Percentiles rank a stretch among this genome's conserved stretches.
Conservation (phyloP, 225 moss, liverwort and hornwort species). For the Bryoerythrophyllum caledonicum region DNA sequence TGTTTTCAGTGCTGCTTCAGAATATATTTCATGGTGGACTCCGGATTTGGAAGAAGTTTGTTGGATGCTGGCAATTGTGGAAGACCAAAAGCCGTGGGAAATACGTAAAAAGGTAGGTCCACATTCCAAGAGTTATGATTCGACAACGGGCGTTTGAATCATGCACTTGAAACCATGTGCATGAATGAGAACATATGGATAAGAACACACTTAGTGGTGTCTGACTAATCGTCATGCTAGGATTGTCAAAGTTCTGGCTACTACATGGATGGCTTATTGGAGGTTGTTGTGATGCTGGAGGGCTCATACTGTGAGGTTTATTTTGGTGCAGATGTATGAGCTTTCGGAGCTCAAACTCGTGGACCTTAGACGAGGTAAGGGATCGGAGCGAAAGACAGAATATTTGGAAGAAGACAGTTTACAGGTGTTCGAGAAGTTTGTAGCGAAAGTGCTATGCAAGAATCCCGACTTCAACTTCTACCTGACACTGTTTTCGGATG, state of each 20-base stretch:
- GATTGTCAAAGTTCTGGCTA: too few relatives aligned
- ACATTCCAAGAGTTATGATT: fast-evolving
- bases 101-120: not conserved
- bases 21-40: too few relatives aligned
- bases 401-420: not conserved
- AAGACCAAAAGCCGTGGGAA: not conserved
- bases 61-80: not conserved
- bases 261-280: not conserved
- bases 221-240: not conserved
- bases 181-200: fast-evolving
- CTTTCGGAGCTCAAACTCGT: not conserved
- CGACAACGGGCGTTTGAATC: not conserved
- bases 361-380: fast-evolving
- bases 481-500: fast-evolving
- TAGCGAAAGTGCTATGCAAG: not conserved
- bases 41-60: fast-evolving
- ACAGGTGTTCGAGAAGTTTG: not conserved
- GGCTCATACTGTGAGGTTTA: not conserved
- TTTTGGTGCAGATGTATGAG: not conserved
- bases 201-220: fast-evolving
- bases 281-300: not conserved
- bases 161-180: not conserved
- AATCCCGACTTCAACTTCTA: too few relatives aligned
- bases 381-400: fast-evolving
- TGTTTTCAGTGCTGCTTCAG: too few relatives aligned